A percentile compares a stretch with the other conserved stretches of the same genome.
These are phyloP conservation scores for Babesia bovis DNA, from an alignment of 169 alveolate genomes.

Conservation along the genomic window DNA sequence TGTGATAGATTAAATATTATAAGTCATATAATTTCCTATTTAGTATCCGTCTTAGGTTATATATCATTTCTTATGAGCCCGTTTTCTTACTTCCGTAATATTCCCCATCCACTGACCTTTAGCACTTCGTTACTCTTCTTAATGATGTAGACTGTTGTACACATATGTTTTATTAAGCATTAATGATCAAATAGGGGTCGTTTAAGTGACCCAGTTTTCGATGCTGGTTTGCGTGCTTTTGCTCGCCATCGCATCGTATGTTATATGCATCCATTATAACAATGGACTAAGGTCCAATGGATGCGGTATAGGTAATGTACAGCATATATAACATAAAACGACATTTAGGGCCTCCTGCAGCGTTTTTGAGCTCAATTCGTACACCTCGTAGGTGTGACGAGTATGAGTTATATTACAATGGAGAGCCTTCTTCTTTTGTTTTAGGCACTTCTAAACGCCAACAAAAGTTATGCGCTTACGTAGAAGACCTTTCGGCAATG, in stretches of 20 bases:
- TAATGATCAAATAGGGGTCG: background rate
- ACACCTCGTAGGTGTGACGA: background rate
- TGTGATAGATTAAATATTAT: no score
- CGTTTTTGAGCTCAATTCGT: background rate
- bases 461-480: conserved; percentile 2
- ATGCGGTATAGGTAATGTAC: background rate
- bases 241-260: conserved; percentile 24
- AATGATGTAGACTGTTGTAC: background rate
- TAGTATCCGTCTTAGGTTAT: no score
- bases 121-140: background rate
- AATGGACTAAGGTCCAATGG: background rate
- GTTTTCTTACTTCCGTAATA: no score
- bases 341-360: background rate
- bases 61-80: no score
- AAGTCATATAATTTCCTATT: no score
- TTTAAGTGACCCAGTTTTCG: background rate
- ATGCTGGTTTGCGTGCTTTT: conserved; percentile 28
- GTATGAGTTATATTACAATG: background rate
- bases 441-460: background rate
- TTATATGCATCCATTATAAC: conserved; percentile 9
- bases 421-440: background rate
- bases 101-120: background rate
- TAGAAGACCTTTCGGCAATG: conserved; percentile 5
- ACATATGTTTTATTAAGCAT: background rate
- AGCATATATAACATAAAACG: background rate